Evolutionary conservation across 768 basidiomycete species (phyloP), one percentile per base, ranked within the genome.

Genomic region (Fomitopsis serialis): DNA sequence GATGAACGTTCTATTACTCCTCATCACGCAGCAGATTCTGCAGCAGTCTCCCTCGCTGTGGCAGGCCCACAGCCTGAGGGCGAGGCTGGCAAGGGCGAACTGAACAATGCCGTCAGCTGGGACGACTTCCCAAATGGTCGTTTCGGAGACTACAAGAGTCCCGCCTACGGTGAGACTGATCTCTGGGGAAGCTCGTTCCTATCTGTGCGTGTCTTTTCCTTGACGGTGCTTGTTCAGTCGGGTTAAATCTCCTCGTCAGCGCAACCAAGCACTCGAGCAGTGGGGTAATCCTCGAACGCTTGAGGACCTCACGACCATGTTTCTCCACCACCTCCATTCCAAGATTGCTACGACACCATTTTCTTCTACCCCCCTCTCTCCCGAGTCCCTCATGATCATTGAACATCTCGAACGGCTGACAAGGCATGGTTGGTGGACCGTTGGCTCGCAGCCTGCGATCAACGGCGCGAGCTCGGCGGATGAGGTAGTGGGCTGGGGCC

Each of bases 121-220:
- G 91, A 93, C 62, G 97, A 99, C 63, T 98, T 98, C 67, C 97
- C 97, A 7, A 99, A 99, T 66, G 97, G 97, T 34, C 87, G 97
- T 10, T 98, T 98, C 68, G 97, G 97, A 56, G 97, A 98, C 68
- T 91, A 89, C 66, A 91, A 97, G 63, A 96, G 92, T 73, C 97
- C 97, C 21, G 97, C 97, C 0, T 99, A 88, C 61, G 97, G 97
- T 44, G 74, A 75, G 32, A 83, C 81, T 62, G 86, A 85, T 56
- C 85, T 77, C 2, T 93, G 89, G 88, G 87, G 89, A 52, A 83
- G 84, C 35, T 77, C 80, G 11, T 77, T 75, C 42, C 73, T 87
- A 35, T 74, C 81, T 52, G 85, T 87, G 64, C 35, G 75, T 61
- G 32, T 21, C 19, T 34, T 19, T 19, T 19, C 42, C 42, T 43